phyloP scores from a whole-genome alignment of 73 alveolate genomes.

The Uronychia setigera region DNA sequence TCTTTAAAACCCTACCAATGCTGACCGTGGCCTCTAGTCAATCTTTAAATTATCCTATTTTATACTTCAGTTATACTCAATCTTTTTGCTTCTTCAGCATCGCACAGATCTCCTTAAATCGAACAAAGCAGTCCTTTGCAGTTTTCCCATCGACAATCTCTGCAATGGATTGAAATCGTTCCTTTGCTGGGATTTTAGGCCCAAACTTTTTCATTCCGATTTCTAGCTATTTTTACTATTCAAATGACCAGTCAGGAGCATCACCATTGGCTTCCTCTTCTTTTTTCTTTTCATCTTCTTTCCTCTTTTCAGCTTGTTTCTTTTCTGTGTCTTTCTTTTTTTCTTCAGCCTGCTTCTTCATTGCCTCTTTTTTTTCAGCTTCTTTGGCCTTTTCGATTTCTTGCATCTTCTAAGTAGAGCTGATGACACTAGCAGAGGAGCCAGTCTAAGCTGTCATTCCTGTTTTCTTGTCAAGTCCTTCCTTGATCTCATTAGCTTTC shows the following conservation, averaged over 20 bases:
- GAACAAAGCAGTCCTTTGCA: slow-evolving; percentile 81
- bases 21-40: too few species aligned
- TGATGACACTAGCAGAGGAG: background rate
- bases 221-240: slow-evolving; percentile 82
- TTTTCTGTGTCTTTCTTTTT: slow-evolving; percentile 5
- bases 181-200: slow-evolving; percentile 74
- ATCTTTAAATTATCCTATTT: too few species aligned
- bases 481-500: slow-evolving; percentile 72
- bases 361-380: background rate
- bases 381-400: slow-evolving; percentile 7
- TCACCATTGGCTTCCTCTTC: slow-evolving; percentile 41
- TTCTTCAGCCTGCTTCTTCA: slow-evolving; percentile 7
- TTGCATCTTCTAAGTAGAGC: slow-evolving; percentile 5
- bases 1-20: too few species aligned
- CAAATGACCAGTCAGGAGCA: slow-evolving; percentile 72
- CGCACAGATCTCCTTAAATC: slow-evolving; percentile 73
- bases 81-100: slow-evolving; percentile 37
- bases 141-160: slow-evolving; percentile 80
- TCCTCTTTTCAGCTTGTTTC: slow-evolving; percentile 13
- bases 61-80: too few species aligned
- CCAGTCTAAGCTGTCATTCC: slow-evolving; percentile 41
- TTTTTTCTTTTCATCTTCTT: slow-evolving; percentile 43
- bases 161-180: slow-evolving; percentile 81
- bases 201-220: slow-evolving; percentile 80
- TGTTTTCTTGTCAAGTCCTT: slow-evolving; percentile 56